These are phyloP conservation scores for Yarrowia osloensis DNA, from an alignment of 805 yeast genomes.

Conservation along the genomic window DNA sequence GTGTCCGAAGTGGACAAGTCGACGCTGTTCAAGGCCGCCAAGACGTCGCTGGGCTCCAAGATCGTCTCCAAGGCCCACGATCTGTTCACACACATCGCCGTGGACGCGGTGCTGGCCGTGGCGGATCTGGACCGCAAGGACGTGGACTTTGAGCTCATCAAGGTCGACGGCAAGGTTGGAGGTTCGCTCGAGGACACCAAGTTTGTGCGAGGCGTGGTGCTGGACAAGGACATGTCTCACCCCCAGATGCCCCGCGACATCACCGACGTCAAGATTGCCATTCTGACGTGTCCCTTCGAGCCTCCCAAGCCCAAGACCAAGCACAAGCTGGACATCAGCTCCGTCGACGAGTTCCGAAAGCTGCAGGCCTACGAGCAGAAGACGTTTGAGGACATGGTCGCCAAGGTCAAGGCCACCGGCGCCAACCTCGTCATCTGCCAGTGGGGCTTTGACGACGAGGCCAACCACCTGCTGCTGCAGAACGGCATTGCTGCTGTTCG, in stretches of 20 bases:
- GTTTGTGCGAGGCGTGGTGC: slow-evolving; percentile 84
- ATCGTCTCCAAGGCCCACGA: slow-evolving; percentile 93
- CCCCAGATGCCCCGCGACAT: slow-evolving; percentile 94
- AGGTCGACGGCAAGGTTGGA: slow-evolving; percentile 93
- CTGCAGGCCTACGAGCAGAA: slow-evolving; percentile 90
- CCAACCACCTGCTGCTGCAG: slow-evolving; percentile 85
- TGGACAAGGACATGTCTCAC: slow-evolving; percentile 96
- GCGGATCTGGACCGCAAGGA: slow-evolving; percentile 91
- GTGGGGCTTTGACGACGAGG: slow-evolving; percentile 99
- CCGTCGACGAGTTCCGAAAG: slow-evolving; percentile 91
- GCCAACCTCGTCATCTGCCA: slow-evolving; percentile 97
- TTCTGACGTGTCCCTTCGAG: slow-evolving; percentile 97
- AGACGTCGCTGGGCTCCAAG: slow-evolving; percentile 92
- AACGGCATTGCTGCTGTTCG: slow-evolving; percentile 93
- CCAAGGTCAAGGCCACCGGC: slow-evolving; percentile 80
- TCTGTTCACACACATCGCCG: slow-evolving; percentile 95
- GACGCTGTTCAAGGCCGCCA: slow-evolving; percentile 82
- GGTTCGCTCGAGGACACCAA: slow-evolving; percentile 86
- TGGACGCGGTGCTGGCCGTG: slow-evolving; percentile 88
- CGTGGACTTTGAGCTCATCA: slow-evolving; percentile 95
- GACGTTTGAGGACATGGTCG: slow-evolving; percentile 88
- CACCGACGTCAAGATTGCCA: slow-evolving; percentile 82
- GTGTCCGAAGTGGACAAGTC: slow-evolving; percentile 50
- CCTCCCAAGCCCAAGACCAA: slow-evolving; percentile 99
- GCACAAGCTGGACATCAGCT: slow-evolving; percentile 88